Evolutionary conservation across 352 stramenopile genomes (phyloP), one percentile per base, ranked within the genome.

Genomic region (Phytophthora pini): DNA sequence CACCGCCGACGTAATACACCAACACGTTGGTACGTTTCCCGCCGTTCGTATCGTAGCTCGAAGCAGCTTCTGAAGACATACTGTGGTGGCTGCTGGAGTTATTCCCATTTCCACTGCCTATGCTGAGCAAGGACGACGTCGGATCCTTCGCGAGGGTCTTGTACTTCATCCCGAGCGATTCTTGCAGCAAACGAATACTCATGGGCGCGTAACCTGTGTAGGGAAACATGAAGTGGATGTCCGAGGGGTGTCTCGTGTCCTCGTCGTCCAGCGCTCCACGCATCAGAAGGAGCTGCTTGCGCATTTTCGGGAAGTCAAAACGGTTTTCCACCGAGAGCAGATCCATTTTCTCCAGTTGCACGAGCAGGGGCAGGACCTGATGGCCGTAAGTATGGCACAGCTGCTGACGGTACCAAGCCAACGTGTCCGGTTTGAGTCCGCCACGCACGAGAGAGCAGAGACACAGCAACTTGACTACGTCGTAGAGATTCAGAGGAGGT

Each of bases 171-270:
- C 81, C 81, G 10, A 94, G 72, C 10, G 88, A 80, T 32, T 83
- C 72, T 77, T 96, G 85, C 43, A 96, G 74, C 29, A 91, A 64
- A 0, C 87, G 85, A 46, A 95, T 80, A 58, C 85, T 94, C 75
- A 96, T 84, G 7, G 87, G 86, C 4, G 88, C 88, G 49, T 95
- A 95, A 3, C 88, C 87, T 6, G 82, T 94, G 64, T 90, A 94
- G 1, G 87, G 81, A 45, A 94, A 94, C 84, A 96, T 93, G 34
- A 93, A 94, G 54, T 90, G 73, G 49, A 96, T 94, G 44, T 96
- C 84, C 2, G 43, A 68, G 3, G 82, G 77, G 27, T 65, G 40
- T 50, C 65, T 63, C 7, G 77, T 83, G 36, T 88, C 80, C 15
- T 89, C 74, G 8, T 86, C 80, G n/a, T 88, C 74, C 41, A 83